Evolutionary conservation across 2,329 filamentous ascomycete species (phyloP).

Genomic region (Aspergillus sp.): DNA sequence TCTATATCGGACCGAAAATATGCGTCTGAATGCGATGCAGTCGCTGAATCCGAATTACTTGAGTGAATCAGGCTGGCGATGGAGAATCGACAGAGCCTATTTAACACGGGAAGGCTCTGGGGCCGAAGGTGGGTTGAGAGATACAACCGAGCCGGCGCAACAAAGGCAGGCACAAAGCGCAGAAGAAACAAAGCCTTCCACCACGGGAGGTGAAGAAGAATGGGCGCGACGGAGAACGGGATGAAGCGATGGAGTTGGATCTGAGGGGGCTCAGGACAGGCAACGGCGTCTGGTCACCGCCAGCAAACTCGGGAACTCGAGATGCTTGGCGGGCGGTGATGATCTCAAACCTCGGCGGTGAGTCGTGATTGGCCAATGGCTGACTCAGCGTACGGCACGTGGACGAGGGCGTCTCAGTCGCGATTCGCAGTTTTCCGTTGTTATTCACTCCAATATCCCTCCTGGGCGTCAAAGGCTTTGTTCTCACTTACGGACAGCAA

Average conservation of each 20-base stretch:
- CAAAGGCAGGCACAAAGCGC: background rate
- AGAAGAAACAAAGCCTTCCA: background rate
- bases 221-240: background rate
- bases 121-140: background rate
- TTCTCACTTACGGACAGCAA: background rate
- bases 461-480: background rate
- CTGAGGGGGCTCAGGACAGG: background rate
- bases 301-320: constrained; percentile 5
- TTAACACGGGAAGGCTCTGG: background rate
- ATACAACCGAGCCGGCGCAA: background rate
- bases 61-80: background rate
- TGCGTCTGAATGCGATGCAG: background rate
- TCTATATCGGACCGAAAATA: background rate
- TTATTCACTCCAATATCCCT: too few species aligned
- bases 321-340: constrained; percentile 9
- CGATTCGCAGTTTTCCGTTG: too few species aligned
- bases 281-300: background rate
- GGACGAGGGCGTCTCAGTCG: background rate
- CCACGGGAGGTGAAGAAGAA: background rate
- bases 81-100: background rate
- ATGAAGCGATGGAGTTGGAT: background rate
- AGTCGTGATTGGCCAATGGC: constrained; percentile 21
- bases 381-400: constrained; percentile 23
- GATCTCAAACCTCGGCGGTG: background rate
- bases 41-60: background rate